Base-by-base conservation (phyloP, 192 early-diverging fungal genomes). In the Coemansia reversa region DNA sequence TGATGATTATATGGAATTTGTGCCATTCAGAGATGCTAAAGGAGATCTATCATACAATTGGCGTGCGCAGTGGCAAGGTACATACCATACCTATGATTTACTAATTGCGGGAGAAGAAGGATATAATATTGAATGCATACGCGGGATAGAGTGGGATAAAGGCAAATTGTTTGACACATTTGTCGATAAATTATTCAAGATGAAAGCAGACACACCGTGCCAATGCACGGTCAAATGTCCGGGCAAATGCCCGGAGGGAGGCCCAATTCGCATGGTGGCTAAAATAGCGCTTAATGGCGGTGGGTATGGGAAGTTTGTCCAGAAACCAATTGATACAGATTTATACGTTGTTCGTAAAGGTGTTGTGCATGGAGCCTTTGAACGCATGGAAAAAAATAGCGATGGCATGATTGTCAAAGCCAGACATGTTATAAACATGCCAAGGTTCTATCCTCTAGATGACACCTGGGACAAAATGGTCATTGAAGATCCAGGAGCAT, bases 341-440 rank as follows among this genome's bases (percentile, higher is more conserved):
- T 23, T 51, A 12, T 51, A 51, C 24, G 50, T 51, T 3, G 50
- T 51, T n/a, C 50, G 12, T 3, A 51, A 51, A 12, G 50, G 50
- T 51, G 50, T 51, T 9, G 50, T 51, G 50, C 50, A 51, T 9
- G 50, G 50, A 6, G 50, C 50, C 6, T 51, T 51, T 12, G 50
- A 51, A 51, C 50, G 50, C 50, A 51, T 51, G 50, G 50, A 51
- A 51, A 51, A 51, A 23, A 51, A 51, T 23, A 51, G 50, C 11
- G 50, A 51, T 22, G 50, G 50, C 3, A 51, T 51, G 50, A 23
- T 51, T 9, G 50, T 51, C 50, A 51, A 51, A 12, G 50, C 50
- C 11, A 51, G 50, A 12, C 50, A 51, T 23, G 50, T 51, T 3
- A 51, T 51, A n/a, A 51, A 51, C 50, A 51, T 51, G 50, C 50